Evolutionary conservation across 2,329 filamentous ascomycete genomes (phyloP).

Genomic region (Scedosporium boydii): DNA sequence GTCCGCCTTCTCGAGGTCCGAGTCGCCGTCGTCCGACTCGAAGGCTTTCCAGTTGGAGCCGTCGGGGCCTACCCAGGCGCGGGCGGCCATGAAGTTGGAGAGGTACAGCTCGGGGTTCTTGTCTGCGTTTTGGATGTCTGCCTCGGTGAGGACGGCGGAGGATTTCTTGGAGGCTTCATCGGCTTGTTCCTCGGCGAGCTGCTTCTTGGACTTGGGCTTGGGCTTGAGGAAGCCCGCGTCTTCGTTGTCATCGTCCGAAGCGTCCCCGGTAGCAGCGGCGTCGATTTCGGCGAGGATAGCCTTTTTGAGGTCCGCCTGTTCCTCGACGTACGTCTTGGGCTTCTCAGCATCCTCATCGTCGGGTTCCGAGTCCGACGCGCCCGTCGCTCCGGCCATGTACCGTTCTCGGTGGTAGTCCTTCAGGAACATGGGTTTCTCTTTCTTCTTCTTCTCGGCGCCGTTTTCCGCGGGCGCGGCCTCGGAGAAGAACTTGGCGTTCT

Average conservation of each 20-base stretch:
- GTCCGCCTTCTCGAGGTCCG: conserved; percentile 66
- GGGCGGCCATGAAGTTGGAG: conserved; percentile 89
- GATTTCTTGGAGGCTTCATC: conserved; percentile 13
- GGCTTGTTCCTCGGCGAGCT: conserved; percentile 17
- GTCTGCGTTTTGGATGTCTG: conserved; percentile 67
- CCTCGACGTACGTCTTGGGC: conserved; percentile 70
- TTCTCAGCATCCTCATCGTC: conserved; percentile 22
- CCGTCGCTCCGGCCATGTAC: conserved; percentile 61
- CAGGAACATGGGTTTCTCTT: conserved; percentile 77
- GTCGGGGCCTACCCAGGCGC: conserved; percentile 71
- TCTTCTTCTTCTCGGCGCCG: conserved; percentile 36
- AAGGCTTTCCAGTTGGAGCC: conserved; percentile 66
- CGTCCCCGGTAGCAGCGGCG: conserved; percentile 36
- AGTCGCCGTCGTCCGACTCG: conserved; percentile 75
- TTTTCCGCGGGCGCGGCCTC: conserved; percentile 27
- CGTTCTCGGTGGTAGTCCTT: conserved; percentile 89
- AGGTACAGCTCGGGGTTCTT: conserved; percentile 86
- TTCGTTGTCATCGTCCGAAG: conserved; percentile 36
- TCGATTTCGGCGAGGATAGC: conserved; percentile 75
- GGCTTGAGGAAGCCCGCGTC: conserved; percentile 48
- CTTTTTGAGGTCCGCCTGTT: conserved; percentile 76
- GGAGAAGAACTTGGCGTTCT: conserved; percentile 54
- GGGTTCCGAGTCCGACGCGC: conserved; percentile 45
- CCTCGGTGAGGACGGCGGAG: conserved; percentile 35
- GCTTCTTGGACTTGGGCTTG: conserved; percentile 52